Evolutionary conservation across 1,139 yeast genomes (phyloP).

Genomic region (Hansenula lynferdii): DNA sequence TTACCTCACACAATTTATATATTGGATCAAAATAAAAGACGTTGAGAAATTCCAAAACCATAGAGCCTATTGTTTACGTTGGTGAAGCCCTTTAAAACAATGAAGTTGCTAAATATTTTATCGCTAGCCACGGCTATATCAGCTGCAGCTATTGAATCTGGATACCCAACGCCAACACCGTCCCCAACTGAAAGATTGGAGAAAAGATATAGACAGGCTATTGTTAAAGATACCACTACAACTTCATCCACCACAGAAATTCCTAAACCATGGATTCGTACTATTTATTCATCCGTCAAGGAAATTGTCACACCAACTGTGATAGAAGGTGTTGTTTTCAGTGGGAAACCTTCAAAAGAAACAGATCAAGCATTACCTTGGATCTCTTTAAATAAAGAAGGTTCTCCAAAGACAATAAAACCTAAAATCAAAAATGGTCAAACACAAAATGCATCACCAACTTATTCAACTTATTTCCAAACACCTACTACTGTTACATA

Average conservation of each 20-base stretch:
- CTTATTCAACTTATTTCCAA: conserved; percentile 73
- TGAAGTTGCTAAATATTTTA: background rate
- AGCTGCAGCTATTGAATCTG: background rate
- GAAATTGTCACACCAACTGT: conserved; percentile 81
- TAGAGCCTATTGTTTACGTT: too few species aligned
- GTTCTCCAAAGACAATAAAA: conserved; percentile 71
- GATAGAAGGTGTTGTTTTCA: conserved; percentile 75
- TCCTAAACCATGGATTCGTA: conserved; percentile 70
- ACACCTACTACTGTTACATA: conserved; percentile 56
- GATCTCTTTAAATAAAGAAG: conserved; percentile 73
- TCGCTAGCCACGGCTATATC: background rate
- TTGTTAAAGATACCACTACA: conserved; percentile 20
- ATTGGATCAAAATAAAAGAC: too few species aligned
- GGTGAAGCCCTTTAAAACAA: too few species aligned
- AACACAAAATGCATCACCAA: conserved; percentile 62
- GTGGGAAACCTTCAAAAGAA: conserved; percentile 59
- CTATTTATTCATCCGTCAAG: conserved; percentile 47
- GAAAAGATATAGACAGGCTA: conserved; percentile 20
- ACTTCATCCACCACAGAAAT: conserved; percentile 29
- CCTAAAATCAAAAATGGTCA: conserved; percentile 73
- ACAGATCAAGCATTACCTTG: conserved; percentile 75
- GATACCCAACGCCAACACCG: background rate
- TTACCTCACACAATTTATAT: too few species aligned
- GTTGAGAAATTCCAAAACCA: too few species aligned
- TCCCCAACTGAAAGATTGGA: conserved; percentile 10